Percentiles rank a stretch among this genome's conserved stretches.
These are phyloP conservation scores for Pythium myriotylum DNA, from an alignment of 352 stramenopile genomes.

Conservation along the genomic window DNA sequence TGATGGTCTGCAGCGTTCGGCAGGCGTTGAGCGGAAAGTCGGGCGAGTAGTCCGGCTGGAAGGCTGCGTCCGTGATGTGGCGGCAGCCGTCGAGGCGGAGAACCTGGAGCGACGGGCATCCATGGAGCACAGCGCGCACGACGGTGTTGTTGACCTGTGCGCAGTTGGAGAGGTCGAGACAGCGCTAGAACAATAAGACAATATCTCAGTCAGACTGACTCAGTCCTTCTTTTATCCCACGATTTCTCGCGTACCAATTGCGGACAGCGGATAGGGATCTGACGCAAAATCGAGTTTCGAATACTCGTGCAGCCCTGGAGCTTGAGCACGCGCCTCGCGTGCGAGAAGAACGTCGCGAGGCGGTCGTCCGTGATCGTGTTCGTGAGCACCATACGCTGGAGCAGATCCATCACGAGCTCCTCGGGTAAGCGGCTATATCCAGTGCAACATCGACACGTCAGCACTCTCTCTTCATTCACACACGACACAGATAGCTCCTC, in stretches of 20 bases:
- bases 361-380: constrained; percentile 85
- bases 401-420: constrained; percentile 76
- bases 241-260: constrained; percentile 51
- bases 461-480: no score
- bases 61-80: constrained; percentile 87
- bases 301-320: constrained; percentile 76
- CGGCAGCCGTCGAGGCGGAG: constrained; percentile 84
- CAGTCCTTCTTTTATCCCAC: neutral
- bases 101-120: constrained; percentile 73
- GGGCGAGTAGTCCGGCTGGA: constrained; percentile 81
- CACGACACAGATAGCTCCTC: no score
- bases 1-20: constrained; percentile 75
- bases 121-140: constrained; percentile 77
- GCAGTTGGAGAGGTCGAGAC: constrained; percentile 83
- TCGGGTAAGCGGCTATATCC: constrained; percentile 67
- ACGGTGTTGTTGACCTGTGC: constrained; percentile 88
- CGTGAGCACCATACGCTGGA: constrained; percentile 70
- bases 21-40: constrained; percentile 72
- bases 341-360: constrained; percentile 80
- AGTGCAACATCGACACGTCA: neutral
- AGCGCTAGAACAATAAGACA: constrained; percentile 44
- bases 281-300: constrained; percentile 85
- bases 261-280: constrained; percentile 84
- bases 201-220: neutral
- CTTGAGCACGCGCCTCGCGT: constrained; percentile 69